Evolutionary conservation across 768 basidiomycete genomes (phyloP).

Genomic region (Boletus pseudopeckii): DNA sequence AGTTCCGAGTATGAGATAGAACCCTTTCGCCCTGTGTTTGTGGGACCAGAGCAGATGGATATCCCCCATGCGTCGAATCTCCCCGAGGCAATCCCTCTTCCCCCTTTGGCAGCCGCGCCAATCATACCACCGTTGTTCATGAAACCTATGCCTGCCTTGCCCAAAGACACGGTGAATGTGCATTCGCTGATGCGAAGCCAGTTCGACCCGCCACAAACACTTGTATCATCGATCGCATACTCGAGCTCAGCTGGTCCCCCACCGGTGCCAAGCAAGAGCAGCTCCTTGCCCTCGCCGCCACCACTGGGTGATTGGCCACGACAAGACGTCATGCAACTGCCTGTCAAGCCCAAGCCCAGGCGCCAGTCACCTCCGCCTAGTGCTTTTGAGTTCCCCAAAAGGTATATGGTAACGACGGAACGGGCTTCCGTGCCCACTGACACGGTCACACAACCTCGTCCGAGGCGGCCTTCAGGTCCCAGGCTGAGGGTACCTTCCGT

Average conservation of each 20-base stretch:
- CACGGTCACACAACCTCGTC: constrained; percentile 17
- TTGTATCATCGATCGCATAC: constrained; percentile 32
- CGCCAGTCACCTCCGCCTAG: constrained; percentile 16
- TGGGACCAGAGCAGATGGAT: constrained; percentile 23
- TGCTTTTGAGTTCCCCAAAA: constrained; percentile 23
- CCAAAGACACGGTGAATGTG: background rate
- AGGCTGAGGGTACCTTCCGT: constrained; percentile 20
- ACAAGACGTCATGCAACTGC: constrained; percentile 32
- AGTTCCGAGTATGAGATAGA: constrained; percentile 48
- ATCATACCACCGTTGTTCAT: constrained; percentile 14
- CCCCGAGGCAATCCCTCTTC: constrained; percentile 26
- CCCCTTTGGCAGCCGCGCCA: constrained; percentile 18
- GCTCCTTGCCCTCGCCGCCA: constrained; percentile 34
- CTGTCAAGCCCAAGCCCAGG: constrained; percentile 14
- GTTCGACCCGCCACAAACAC: constrained; percentile 6
- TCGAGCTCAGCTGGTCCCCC: constrained; percentile 25
- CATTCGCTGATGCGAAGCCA: constrained; percentile 11
- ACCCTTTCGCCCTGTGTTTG: constrained; percentile 34
- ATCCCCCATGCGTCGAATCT: constrained; percentile 7
- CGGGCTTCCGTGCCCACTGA: background rate
- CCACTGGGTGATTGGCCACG: constrained; percentile 58
- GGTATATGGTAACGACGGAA: constrained; percentile 4
- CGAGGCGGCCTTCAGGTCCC: constrained; percentile 34
- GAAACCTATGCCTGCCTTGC: constrained; percentile 12
- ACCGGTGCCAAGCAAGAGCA: constrained; percentile 6